Conservation (phyloP, 495 filamentous ascomycete genomes). For the Parathielavia appendiculata region DNA sequence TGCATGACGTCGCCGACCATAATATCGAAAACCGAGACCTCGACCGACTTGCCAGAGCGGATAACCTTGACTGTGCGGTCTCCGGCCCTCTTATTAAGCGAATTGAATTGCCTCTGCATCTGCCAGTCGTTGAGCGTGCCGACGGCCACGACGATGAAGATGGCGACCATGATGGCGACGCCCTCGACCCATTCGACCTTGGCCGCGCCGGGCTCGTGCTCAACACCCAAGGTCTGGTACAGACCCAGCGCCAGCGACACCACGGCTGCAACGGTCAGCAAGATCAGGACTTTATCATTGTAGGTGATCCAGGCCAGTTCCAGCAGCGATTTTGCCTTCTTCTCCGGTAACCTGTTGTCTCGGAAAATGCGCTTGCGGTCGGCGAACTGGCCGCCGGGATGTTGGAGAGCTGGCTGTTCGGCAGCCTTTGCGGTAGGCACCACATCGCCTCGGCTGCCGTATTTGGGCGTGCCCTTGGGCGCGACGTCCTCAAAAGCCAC, state of each 20-base stretch:
- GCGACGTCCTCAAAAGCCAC: slow-evolving; percentile 55
- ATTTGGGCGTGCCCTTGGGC: slow-evolving; percentile 32
- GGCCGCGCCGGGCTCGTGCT: slow-evolving; percentile 43
- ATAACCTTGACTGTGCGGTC: slow-evolving; percentile 76
- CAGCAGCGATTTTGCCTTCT: slow-evolving; percentile 67
- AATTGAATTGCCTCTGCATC: slow-evolving; percentile 76
- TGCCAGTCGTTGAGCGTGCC: slow-evolving; percentile 75
- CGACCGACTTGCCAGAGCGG: slow-evolving; percentile 66
- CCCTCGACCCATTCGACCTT: slow-evolving; percentile 78
- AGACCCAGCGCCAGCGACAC: slow-evolving; percentile 69
- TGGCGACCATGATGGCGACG: slow-evolving; percentile 71
- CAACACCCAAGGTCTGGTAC: slow-evolving; percentile 57
- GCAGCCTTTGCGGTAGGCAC: slow-evolving; percentile 21
- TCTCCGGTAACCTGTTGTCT: slow-evolving; percentile 68
- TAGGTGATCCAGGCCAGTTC: slow-evolving; percentile 78
- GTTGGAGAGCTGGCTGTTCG: slow-evolving; percentile 11
- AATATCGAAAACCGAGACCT: slow-evolving; percentile 68
- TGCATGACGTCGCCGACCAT: slow-evolving; percentile 71
- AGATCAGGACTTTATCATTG: slow-evolving; percentile 78
- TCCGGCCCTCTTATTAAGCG: slow-evolving; percentile 67
- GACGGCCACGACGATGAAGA: slow-evolving; percentile 69
- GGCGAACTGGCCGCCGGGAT: slow-evolving; percentile 37
- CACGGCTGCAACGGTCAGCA: slow-evolving; percentile 65
- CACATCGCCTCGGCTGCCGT: slow-evolving; percentile 27
- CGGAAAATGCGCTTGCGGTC: slow-evolving; percentile 64